Evolutionary conservation across 441 rosid species (phyloP).

Genomic region (Flueggea neowawraea): DNA sequence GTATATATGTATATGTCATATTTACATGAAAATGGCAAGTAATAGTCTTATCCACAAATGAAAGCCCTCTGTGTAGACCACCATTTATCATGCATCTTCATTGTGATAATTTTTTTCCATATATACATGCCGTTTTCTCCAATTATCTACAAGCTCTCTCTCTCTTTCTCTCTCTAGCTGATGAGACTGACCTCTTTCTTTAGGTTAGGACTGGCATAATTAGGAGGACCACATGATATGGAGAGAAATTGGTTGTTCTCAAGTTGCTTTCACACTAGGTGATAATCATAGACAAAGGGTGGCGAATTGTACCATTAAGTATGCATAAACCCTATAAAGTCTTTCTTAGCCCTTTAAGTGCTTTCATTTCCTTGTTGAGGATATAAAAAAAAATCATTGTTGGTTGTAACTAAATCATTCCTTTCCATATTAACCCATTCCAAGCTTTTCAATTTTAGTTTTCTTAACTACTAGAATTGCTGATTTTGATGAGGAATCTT

Average conservation of each 20-base stretch:
- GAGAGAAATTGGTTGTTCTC: constrained; percentile 42
- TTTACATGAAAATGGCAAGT: constrained; percentile 13
- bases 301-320: constrained; percentile 12
- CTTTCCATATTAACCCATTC: too few species aligned
- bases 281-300: constrained; percentile 37
- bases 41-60: constrained; percentile 17
- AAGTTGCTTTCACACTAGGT: constrained; percentile 63
- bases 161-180: constrained; percentile 28
- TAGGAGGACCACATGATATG: constrained; percentile 73
- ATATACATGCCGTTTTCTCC: constrained; percentile 67
- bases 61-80: neutral
- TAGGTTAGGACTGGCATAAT: constrained; percentile 23
- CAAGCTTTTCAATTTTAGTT: too few species aligned
- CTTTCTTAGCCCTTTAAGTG: too few species aligned
- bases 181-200: constrained; percentile 20
- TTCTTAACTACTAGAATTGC: too few species aligned
- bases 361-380: too few species aligned
- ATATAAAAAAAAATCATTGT: too few species aligned
- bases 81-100: constrained; percentile 2
- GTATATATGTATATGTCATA: neutral
- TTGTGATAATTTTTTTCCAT: constrained; percentile 37
- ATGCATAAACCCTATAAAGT: constrained; percentile 11
- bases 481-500: too few species aligned
- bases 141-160: constrained; percentile 20
- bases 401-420: too few species aligned